Percentiles rank a stretch among this genome's conserved stretches.
These are phyloP conservation scores for Penicillium manginii DNA, from an alignment of 495 filamentous ascomycete genomes.

Conservation along the genomic window DNA sequence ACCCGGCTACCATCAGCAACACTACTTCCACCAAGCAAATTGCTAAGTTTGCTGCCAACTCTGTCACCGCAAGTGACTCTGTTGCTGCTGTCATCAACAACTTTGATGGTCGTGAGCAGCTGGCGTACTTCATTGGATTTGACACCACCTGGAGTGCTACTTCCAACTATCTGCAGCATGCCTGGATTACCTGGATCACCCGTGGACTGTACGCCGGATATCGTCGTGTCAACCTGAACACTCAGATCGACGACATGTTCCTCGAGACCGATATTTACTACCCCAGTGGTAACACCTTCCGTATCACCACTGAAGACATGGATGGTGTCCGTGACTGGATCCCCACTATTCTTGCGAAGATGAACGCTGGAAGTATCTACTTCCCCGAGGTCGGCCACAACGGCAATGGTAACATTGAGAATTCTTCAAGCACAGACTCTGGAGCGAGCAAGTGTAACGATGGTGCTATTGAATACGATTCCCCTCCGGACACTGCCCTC, in stretches of 20 bases:
- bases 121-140: conserved; percentile 62
- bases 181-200: conserved; percentile 67
- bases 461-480: conserved; percentile 42
- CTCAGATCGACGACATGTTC: conserved; percentile 71
- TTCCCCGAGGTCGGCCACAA: conserved; percentile 64
- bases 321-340: conserved; percentile 53
- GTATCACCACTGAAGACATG: conserved; percentile 55
- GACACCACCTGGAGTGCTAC: conserved; percentile 59
- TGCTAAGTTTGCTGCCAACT: conserved; percentile 52
- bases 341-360: conserved; percentile 49
- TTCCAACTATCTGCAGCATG: conserved; percentile 62
- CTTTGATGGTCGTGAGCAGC: conserved; percentile 60
- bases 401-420: conserved; percentile 63
- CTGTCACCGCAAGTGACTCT: conserved; percentile 24
- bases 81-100: conserved; percentile 66
- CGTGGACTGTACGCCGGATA: conserved; percentile 59
- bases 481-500: conserved; percentile 48
- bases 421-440: conserved; percentile 40
- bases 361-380: conserved; percentile 59
- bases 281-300: conserved; percentile 47
- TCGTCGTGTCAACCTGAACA: conserved; percentile 58
- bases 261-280: conserved; percentile 59
- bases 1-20: conserved; percentile 59
- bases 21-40: conserved; percentile 55
- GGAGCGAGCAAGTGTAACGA: conserved; percentile 36